Percentiles rank a stretch among this genome's conserved stretches.
These are phyloP conservation scores for Venturiaceae sp. DNA, from an alignment of 2,329 filamentous ascomycete species.

Conservation along the genomic window DNA sequence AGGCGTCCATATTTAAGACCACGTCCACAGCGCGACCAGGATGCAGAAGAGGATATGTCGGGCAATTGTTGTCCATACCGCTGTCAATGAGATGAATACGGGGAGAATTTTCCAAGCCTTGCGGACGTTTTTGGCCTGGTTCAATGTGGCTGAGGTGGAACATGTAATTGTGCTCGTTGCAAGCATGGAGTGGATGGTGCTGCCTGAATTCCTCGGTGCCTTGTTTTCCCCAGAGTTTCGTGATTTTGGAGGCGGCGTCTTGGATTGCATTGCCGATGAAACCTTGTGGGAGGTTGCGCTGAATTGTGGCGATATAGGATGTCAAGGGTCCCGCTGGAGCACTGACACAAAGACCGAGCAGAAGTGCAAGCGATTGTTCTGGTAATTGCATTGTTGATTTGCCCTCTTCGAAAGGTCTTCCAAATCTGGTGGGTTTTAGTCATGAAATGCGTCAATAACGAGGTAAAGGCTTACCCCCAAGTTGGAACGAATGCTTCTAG, in stretches of 20 bases:
- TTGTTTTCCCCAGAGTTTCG: conserved; percentile 22
- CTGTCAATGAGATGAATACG: conserved; percentile 24
- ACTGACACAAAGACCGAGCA: conserved; percentile 21
- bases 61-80: conserved; percentile 27
- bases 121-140: conserved; percentile 13
- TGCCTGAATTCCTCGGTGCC: conserved; percentile 22
- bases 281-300: conserved; percentile 18
- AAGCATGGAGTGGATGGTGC: conserved; percentile 24
- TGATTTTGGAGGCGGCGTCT: conserved; percentile 15
- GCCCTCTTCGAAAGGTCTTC: conserved; percentile 21
- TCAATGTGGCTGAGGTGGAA: conserved; percentile 17
- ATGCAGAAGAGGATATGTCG: conserved; percentile 19
- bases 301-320: conserved; percentile 22
- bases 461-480: no score
- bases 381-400: conserved; percentile 21
- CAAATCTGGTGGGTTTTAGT: no score
- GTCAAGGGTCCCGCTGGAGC: conserved; percentile 23
- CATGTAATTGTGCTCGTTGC: conserved; percentile 23
- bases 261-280: conserved; percentile 21
- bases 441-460: no score
- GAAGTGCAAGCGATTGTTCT: conserved; percentile 22
- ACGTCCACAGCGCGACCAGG: conserved; percentile 18
- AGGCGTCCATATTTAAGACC: conserved; percentile 24
- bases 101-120: conserved; percentile 22
- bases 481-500: conserved; percentile 24